Percentiles rank a stretch among this genome's conserved stretches.
Evolutionary conservation across 2,329 filamentous ascomycete species (phyloP).

Genomic region (Ascochyta viciae-villosae): DNA sequence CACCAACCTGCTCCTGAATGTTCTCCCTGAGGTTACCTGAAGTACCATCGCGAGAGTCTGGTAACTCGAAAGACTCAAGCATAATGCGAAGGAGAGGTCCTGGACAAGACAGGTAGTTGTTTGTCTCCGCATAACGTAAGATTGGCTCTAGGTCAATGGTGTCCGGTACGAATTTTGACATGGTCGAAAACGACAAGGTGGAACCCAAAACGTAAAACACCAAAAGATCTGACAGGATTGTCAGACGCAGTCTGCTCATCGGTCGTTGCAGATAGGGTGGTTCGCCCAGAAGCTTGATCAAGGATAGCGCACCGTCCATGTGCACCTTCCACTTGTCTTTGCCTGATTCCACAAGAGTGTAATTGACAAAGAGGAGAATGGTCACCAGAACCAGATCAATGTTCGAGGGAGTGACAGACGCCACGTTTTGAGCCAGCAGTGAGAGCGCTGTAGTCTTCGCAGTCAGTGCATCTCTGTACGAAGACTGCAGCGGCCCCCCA

Average conservation of each 20-base stretch:
- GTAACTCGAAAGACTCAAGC: constrained; percentile 45
- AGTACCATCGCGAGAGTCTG: constrained; percentile 28
- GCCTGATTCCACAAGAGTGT: constrained; percentile 60
- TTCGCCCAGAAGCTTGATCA: constrained; percentile 51
- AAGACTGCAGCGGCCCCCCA: constrained; percentile 42
- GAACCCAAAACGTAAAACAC: constrained; percentile 48
- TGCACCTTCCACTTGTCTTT: constrained; percentile 60
- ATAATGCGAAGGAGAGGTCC: constrained; percentile 46
- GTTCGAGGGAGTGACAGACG: constrained; percentile 37
- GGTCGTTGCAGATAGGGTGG: constrained; percentile 35
- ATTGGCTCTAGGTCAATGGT: constrained; percentile 44
- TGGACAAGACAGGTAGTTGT: constrained; percentile 51
- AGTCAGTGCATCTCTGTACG: constrained; percentile 49
- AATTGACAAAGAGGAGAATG: constrained; percentile 58
- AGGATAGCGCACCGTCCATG: constrained; percentile 58
- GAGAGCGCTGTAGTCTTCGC: constrained; percentile 58
- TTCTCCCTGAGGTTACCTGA: constrained; percentile 15
- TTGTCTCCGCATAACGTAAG: constrained; percentile 49
- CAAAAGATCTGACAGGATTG: constrained; percentile 46
- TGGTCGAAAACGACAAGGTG: constrained; percentile 40
- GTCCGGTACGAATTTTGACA: constrained; percentile 38
- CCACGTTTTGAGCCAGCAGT: constrained; percentile 48
- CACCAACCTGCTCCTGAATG: constrained; percentile 36
- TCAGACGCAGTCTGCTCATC: constrained; percentile 44
- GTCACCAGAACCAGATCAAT: constrained; percentile 55